Base-by-base conservation (phyloP, 164 flowering plant species). In the Macadamia integrifolia region DNA sequence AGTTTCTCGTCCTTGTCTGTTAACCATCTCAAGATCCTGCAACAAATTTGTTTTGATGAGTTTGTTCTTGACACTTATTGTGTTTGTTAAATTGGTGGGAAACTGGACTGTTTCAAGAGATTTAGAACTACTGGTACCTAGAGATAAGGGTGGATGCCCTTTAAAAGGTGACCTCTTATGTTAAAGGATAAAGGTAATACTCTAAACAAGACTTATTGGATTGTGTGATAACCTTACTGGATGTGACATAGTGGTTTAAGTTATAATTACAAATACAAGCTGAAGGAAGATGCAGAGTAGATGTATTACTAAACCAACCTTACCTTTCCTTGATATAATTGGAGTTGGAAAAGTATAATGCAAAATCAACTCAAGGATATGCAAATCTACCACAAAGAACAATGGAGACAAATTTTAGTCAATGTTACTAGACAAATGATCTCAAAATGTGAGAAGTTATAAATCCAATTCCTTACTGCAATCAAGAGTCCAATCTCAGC, bases 401-500 rank as follows among this genome's bases (percentile, higher is more conserved):
- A 49, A 18, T 13, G 11, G 42, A 13, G 42, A 64, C 3, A 35
- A 6, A 50, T 56, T 29, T 49, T 29, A 13, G 28, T 57, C 9
- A 11, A 49, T 17, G 6, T 5, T 17, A 28, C 3, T 29, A 52
- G 50, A 9, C 29, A 60, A 23, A 23, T 23, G 48, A 55, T 15
- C 23, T 31, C 43, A 42, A 60, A 15, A 12, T 60, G 66, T 48
- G 6, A 64, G 15, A 30, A 30, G 14, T 50, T 15, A 7, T 2
- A 67, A 29, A 35, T 59, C 29, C 6, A 57, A 65, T 28, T 66
- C 14, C 82, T 73, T 83, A 91, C 98, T 48, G 97, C 92, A 56
- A 91, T 87, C 64, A 92, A 60, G 70, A 94, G 93, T 40, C 98
- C 98, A 5, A 84, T 85, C 80, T 94, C 97, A 46, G 91, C 95